phyloP scores from a whole-genome alignment of 208 protist species.

The Leishmania tarentolae region DNA sequence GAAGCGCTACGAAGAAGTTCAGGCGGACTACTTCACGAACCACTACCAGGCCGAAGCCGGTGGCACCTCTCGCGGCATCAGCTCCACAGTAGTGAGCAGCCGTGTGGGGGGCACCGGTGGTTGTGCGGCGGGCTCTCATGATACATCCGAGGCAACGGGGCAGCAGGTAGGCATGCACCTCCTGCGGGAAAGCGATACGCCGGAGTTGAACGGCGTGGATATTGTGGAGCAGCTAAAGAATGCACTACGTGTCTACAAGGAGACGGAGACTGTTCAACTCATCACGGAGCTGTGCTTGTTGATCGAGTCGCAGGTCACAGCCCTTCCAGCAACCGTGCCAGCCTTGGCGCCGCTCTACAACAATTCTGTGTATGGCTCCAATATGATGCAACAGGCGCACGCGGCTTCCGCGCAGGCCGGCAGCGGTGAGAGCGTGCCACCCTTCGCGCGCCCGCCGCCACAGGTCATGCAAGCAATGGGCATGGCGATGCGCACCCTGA shows the following conservation, averaged over 20 bases:
- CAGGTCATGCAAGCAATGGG: conserved; percentile 57
- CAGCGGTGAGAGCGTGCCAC: conserved; percentile 4
- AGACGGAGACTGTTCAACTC: conserved; percentile 51
- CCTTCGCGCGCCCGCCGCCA: conserved; percentile 23
- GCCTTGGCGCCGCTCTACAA: conserved; percentile 36
- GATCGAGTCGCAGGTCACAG: conserved; percentile 58
- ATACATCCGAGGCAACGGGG: background rate
- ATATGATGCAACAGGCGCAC: conserved; percentile 5
- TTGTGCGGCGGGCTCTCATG: background rate
- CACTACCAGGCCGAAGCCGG: background rate
- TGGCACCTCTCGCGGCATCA: background rate
- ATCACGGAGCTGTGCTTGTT: conserved; percentile 69
- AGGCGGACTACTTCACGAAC: conserved; percentile 55
- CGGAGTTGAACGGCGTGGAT: conserved; percentile 28
- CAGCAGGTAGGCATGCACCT: background rate
- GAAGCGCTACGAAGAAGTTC: conserved; percentile 61
- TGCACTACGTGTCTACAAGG: conserved; percentile 61
- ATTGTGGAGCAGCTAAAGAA: conserved; percentile 52
- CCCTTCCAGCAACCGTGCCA: conserved; percentile 43
- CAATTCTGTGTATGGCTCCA: conserved; percentile 26
- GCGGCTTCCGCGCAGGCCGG: conserved; percentile 31
- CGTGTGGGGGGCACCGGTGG: background rate
- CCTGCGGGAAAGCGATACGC: background rate
- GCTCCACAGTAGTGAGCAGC: background rate
- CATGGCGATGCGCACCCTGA: conserved; percentile 77